A percentile compares a stretch with the other conserved stretches of the same genome.
These are phyloP conservation scores for Penicillium olsonii DNA, from an alignment of 2,329 filamentous ascomycete genomes.

Conservation along the genomic window DNA sequence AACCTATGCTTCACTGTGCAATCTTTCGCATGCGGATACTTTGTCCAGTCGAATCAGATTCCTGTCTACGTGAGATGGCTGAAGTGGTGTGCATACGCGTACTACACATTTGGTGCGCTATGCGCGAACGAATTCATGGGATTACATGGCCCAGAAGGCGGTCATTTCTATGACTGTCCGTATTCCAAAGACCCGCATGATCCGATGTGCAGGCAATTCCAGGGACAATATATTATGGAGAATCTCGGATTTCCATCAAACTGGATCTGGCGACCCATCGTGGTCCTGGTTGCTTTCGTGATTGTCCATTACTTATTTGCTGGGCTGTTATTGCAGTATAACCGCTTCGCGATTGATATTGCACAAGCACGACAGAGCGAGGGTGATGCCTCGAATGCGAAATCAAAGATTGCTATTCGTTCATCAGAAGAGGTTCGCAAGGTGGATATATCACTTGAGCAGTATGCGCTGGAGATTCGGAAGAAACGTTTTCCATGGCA, in stretches of 20 bases:
- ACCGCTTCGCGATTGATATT: conserved; percentile 69
- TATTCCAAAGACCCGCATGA: conserved; percentile 61
- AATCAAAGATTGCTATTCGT: conserved; percentile 65
- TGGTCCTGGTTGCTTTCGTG: conserved; percentile 63
- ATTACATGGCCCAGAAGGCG: conserved; percentile 42
- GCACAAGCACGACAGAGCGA: conserved; percentile 61
- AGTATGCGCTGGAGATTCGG: conserved; percentile 65
- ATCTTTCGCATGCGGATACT: conserved; percentile 73
- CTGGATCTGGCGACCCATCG: conserved; percentile 68
- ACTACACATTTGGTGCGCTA: conserved; percentile 70
- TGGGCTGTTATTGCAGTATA: conserved; percentile 62
- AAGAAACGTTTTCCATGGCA: conserved; percentile 59
- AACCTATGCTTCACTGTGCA: conserved; percentile 74
- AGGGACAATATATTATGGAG: conserved; percentile 67
- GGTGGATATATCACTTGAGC: conserved; percentile 65
- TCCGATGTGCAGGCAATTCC: conserved; percentile 68
- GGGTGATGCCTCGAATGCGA: conserved; percentile 66
- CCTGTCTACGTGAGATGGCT: conserved; percentile 78
- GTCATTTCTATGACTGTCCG: conserved; percentile 73
- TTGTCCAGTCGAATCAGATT: conserved; percentile 71
- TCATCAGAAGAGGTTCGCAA: conserved; percentile 58
- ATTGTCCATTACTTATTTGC: conserved; percentile 64
- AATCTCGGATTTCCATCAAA: conserved; percentile 67
- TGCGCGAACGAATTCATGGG: conserved; percentile 69
- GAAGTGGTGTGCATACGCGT: conserved; percentile 52